Conservation (phyloP, 257 asterid genomes). For the Solanum pinnatisectum region DNA sequence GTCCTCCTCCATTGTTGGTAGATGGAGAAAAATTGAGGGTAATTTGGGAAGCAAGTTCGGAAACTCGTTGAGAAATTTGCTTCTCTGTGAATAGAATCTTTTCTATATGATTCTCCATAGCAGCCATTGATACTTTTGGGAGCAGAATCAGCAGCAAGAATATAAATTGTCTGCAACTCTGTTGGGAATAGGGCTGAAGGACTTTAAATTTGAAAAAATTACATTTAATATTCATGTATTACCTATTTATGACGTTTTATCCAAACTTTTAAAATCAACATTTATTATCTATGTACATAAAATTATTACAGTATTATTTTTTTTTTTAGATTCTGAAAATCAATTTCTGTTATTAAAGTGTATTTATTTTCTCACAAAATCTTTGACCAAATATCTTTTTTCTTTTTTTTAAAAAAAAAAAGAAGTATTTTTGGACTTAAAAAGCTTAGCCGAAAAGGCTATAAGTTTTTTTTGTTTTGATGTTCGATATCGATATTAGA, state of each 20-base stretch:
- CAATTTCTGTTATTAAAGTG: too few relatives aligned
- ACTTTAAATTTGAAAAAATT: background rate
- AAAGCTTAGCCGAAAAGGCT: too few relatives aligned
- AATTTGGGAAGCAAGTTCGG: slow-evolving; percentile 56
- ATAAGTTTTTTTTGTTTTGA: too few relatives aligned
- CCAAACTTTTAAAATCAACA: too few relatives aligned
- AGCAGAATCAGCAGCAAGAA: background rate
- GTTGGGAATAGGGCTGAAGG: background rate
- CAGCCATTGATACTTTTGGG: background rate
- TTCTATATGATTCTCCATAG: slow-evolving; percentile 32
- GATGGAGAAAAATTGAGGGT: slow-evolving; percentile 35
- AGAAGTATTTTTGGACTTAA: too few relatives aligned
- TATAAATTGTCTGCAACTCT: background rate
- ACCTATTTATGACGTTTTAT: background rate
- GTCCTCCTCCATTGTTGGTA: background rate
- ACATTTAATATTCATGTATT: too few relatives aligned
- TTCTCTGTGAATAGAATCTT: slow-evolving; percentile 44
- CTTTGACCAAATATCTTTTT: too few relatives aligned
- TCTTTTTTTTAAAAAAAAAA: too few relatives aligned
- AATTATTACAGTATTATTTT: too few relatives aligned
- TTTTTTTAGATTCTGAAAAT: too few relatives aligned
- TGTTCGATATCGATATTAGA: fast-evolving
- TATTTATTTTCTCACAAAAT: too few relatives aligned
- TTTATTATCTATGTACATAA: too few relatives aligned
- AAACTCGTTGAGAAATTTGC: slow-evolving; percentile 42